phyloP scores from a whole-genome alignment of 2,329 filamentous ascomycete genomes.

The Fusarium sterilihyphosum region DNA sequence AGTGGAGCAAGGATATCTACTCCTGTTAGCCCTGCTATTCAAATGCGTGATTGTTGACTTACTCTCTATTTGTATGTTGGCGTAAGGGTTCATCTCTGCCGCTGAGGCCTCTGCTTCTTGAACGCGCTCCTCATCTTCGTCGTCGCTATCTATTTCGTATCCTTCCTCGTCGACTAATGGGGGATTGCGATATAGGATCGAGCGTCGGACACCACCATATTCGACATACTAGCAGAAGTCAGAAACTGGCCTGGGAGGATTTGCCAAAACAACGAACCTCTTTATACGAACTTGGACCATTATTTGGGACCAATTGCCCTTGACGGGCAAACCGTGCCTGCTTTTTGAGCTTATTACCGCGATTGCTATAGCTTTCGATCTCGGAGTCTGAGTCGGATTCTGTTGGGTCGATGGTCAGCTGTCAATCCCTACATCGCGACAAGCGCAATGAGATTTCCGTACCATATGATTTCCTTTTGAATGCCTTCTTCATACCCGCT shows the following conservation, averaged over 20 bases:
- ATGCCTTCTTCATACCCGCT: constrained; percentile 72
- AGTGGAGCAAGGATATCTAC: constrained; percentile 79
- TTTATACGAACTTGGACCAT: constrained; percentile 75
- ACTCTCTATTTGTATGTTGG: constrained; percentile 77
- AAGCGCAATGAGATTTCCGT: constrained; percentile 26
- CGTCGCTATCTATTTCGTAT: constrained; percentile 78
- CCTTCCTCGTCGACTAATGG: constrained; percentile 80
- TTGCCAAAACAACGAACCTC: constrained; percentile 60
- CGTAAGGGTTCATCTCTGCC: constrained; percentile 79
- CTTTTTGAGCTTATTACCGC: constrained; percentile 82
- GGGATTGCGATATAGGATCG: constrained; percentile 79
- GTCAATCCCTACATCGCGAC: not conserved
- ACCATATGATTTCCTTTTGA: constrained; percentile 73
- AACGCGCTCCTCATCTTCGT: constrained; percentile 73
- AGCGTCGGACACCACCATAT: constrained; percentile 76
- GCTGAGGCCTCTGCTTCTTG: constrained; percentile 69
- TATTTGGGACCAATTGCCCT: constrained; percentile 73
- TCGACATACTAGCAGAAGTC: constrained; percentile 68
- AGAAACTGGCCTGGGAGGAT: constrained; percentile 31
- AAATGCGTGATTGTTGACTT: constrained; percentile 45
- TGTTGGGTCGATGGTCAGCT: constrained; percentile 50
- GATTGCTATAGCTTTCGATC: constrained; percentile 75
- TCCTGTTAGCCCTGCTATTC: constrained; percentile 42
- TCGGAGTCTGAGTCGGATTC: constrained; percentile 82
- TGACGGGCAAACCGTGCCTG: constrained; percentile 76